Base-by-base conservation (phyloP, 1,284 basidiomycete species). In the Puccinia hordei region DNA sequence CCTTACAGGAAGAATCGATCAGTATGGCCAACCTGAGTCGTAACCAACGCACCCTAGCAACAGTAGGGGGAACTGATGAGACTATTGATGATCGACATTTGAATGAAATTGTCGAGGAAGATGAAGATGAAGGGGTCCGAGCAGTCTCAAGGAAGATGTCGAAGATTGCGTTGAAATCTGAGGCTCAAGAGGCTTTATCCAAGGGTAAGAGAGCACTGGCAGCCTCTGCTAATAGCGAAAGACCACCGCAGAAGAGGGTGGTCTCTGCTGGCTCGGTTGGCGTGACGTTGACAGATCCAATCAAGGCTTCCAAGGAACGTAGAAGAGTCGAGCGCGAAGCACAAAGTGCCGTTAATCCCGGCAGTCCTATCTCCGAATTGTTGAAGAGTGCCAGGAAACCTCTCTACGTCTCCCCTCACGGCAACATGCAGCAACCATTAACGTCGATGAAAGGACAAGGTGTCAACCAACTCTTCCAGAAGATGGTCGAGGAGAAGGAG, bases 291-390 rank as follows among this genome's bases (percentile, higher is more conserved):
- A 46, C 30, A 38, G 77, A 79, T 63, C 77, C 77, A 1, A 61
- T 72, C 49, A 79, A 72, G 46, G 77, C 77, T 22, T 79, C 77
- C 19, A 71, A 72, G 63, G 77, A 79, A 63, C 53, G 66, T 17
- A 59, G 77, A 41, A 55, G 77, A 49, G 77, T 79, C 85, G 95
- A 99, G 89, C 91, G 92, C 84, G 95, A 98, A 86, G 96, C 97
- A 90, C 91, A 94, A 87, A 91, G 92, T 83, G 97, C 95, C 1
- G 93, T 98, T 3, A 93, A 95, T 85, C 97, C 96, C 4, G 94
- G 93, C 73, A 93, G 91, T 82, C 96, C 97, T 0, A 96, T 99
- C 81, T 94, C 93, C 27, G 93, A 93, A 6, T 88, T 99, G 74
- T 89, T 99, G 84, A 87, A 87, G 84, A 94, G 93, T 0, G 95